phyloP scores from a whole-genome alignment of 2,329 filamentous ascomycete genomes.

The Fusarium concolor region DNA sequence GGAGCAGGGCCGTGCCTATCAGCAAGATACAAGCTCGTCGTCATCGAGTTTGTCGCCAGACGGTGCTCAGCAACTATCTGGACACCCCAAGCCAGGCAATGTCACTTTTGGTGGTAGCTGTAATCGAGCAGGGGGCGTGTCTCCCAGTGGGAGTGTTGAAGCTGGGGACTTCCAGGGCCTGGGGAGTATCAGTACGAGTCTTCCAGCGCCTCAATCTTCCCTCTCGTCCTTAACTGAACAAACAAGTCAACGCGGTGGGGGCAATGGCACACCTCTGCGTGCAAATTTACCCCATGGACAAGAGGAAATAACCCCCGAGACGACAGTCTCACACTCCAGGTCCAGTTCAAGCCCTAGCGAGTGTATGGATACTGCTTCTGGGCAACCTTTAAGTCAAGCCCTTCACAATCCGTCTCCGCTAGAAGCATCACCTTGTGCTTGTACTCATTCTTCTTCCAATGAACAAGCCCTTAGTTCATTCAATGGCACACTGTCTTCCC shows the following conservation, averaged over 20 bases:
- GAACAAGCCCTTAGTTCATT: not conserved
- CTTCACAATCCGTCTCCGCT: slow-evolving; percentile 1
- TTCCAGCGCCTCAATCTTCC: not conserved
- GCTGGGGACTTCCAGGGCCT: not conserved
- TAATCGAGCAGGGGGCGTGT: slow-evolving; percentile 9
- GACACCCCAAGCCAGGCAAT: not conserved
- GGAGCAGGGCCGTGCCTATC: not conserved
- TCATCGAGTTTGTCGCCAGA: not conserved
- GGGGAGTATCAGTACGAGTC: not conserved
- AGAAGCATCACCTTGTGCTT: not conserved
- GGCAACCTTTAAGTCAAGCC: not conserved
- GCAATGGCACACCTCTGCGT: not conserved
- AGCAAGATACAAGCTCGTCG: not conserved
- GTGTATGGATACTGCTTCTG: not conserved
- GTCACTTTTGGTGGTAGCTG: not conserved
- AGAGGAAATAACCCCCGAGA: not conserved
- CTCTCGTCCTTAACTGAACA: slow-evolving; percentile 1
- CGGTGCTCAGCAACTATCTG: not conserved
- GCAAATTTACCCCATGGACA: not conserved
- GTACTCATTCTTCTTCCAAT: not conserved
- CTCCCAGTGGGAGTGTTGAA: slow-evolving; percentile 1
- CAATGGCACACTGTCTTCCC: not conserved
- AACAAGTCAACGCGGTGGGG: not conserved
- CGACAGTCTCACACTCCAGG: not conserved
- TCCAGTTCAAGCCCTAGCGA: not conserved